phyloP scores from a whole-genome alignment of 1,284 basidiomycete genomes.

The Ganoderma lucidum region DNA sequence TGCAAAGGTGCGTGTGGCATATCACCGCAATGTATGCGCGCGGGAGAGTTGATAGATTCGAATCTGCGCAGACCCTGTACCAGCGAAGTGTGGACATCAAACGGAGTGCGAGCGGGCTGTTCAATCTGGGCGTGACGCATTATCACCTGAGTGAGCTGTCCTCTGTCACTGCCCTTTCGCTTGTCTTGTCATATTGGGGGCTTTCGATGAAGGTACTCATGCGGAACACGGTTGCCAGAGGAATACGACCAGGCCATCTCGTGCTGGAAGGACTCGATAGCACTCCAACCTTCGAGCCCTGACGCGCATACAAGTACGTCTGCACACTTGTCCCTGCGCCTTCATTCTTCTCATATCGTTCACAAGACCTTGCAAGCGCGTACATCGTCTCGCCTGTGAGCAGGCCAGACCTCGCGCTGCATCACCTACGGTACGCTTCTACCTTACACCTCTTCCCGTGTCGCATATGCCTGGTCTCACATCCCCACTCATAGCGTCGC shows the following conservation, averaged over 20 bases:
- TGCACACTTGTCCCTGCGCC: slow-evolving; percentile 17
- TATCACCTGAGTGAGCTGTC: slow-evolving; percentile 81
- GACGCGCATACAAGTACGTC: slow-evolving; percentile 92
- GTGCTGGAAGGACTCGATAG: slow-evolving; percentile 88
- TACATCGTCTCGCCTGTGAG: slow-evolving; percentile 90
- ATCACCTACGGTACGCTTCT: slow-evolving; percentile 79
- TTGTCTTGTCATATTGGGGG: neutral
- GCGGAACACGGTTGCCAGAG: slow-evolving; percentile 54
- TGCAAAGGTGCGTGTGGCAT: slow-evolving; percentile 59
- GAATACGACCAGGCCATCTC: slow-evolving; percentile 87
- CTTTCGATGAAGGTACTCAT: slow-evolving; percentile 20
- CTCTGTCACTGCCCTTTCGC: neutral
- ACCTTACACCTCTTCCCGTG: slow-evolving; percentile 32
- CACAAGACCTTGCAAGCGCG: slow-evolving; percentile 88
- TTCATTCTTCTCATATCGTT: slow-evolving; percentile 10
- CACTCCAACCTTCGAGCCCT: slow-evolving; percentile 84
- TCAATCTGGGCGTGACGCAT: slow-evolving; percentile 89
- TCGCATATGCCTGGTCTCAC: neutral
- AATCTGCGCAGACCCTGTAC: slow-evolving; percentile 59
- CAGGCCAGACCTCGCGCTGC: slow-evolving; percentile 89
- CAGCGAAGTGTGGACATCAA: slow-evolving; percentile 84
- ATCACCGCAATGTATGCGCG: neutral
- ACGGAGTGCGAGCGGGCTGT: slow-evolving; percentile 83
- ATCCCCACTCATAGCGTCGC: slow-evolving; percentile 71
- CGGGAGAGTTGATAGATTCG: neutral